phyloP scores from a whole-genome alignment of 352 stramenopile genomes.

The Phytophthora hybrid region DNA sequence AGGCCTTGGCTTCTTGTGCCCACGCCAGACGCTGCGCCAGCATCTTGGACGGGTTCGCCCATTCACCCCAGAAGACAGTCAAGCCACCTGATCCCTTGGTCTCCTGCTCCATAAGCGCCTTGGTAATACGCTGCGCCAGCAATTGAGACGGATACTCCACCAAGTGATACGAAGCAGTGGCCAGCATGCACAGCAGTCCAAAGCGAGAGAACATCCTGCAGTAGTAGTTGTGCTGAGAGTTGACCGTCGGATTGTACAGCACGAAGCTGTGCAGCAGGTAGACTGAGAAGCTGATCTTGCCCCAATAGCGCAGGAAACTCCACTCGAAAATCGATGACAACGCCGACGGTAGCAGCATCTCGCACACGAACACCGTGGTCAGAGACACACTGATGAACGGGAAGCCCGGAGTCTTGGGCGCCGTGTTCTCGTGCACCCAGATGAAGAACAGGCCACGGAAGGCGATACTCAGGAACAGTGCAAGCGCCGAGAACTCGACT shows the following conservation, averaged over 20 bases:
- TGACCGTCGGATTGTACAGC: conserved; percentile 36
- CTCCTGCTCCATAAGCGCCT: conserved; percentile 38
- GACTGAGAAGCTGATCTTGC: conserved; percentile 61
- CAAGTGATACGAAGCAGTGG: conserved; percentile 45
- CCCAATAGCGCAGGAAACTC: conserved; percentile 49
- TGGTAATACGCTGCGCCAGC: conserved; percentile 50
- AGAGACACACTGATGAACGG: conserved; percentile 48
- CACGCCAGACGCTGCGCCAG: conserved; percentile 26
- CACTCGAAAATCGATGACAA: conserved; percentile 52
- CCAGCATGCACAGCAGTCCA: conserved; percentile 38
- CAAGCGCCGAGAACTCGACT: conserved; percentile 34
- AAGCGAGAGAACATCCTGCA: conserved; percentile 46
- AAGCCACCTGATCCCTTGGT: conserved; percentile 28
- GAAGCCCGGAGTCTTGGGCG: conserved; percentile 29
- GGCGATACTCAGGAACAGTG: conserved; percentile 42
- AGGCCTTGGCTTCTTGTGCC: conserved; percentile 30
- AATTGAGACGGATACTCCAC: conserved; percentile 67
- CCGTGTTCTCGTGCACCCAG: conserved; percentile 47
- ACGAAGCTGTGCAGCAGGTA: conserved; percentile 61
- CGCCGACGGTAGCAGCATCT: conserved; percentile 47
- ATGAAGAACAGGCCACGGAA: conserved; percentile 51
- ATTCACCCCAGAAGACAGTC: conserved; percentile 37
- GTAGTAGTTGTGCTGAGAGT: conserved; percentile 41
- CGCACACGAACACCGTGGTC: conserved; percentile 42
- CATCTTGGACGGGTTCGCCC: conserved; percentile 31